A percentile compares a stretch with the other conserved stretches of the same genome.
These are phyloP conservation scores for Fusarium algeriense DNA, from an alignment of 2,329 filamentous ascomycete genomes.

Conservation along the genomic window DNA sequence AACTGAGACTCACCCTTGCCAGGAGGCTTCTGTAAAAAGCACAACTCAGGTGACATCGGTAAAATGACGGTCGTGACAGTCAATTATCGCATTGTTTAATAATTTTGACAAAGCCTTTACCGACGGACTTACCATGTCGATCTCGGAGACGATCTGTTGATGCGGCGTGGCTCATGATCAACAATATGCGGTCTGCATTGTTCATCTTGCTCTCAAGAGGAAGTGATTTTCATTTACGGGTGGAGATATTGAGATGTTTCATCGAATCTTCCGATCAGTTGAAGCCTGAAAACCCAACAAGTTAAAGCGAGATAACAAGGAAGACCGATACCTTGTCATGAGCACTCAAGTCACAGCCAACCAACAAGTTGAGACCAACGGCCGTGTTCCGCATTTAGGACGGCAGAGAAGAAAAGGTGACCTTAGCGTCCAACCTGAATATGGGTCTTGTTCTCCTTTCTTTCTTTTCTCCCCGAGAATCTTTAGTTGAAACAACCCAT, in stretches of 20 bases:
- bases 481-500: slow-evolving; percentile 29
- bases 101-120: slow-evolving; percentile 29
- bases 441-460: slow-evolving; percentile 18
- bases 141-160: slow-evolving; percentile 19
- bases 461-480: slow-evolving; percentile 18
- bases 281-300: background rate
- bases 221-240: slow-evolving; percentile 7
- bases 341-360: slow-evolving; percentile 13
- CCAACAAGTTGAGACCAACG: slow-evolving; percentile 13
- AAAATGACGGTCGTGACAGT: background rate
- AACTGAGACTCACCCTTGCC: slow-evolving; percentile 30
- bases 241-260: slow-evolving; percentile 23
- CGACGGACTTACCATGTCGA: slow-evolving; percentile 28
- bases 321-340: background rate
- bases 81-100: slow-evolving; percentile 22
- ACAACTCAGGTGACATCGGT: slow-evolving; percentile 25
- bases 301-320: background rate
- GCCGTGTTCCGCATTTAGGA: slow-evolving; percentile 25
- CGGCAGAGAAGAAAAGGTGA: slow-evolving; percentile 6
- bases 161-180: slow-evolving; percentile 22
- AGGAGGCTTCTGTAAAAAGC: slow-evolving; percentile 6
- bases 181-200: slow-evolving; percentile 10
- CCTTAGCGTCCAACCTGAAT: slow-evolving; percentile 15
- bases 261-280: slow-evolving; percentile 7
- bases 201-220: slow-evolving; percentile 17